Evolutionary conservation across 352 stramenopile genomes (phyloP).

Genomic region (Globisporangium paddicum): DNA sequence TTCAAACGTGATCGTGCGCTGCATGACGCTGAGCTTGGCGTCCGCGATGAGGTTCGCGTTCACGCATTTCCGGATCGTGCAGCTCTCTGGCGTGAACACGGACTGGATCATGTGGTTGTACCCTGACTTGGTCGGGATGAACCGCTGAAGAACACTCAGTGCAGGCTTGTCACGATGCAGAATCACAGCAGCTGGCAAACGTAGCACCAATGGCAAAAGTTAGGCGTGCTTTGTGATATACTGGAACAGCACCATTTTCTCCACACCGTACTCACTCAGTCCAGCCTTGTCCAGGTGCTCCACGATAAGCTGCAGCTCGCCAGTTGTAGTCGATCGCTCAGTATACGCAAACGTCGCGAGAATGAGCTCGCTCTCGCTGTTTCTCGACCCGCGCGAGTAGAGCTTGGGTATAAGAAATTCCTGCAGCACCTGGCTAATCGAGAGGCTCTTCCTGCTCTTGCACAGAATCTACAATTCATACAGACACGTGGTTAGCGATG

Average conservation of each 20-base stretch:
- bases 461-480: slow-evolving; percentile 36
- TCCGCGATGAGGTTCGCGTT: slow-evolving; percentile 48
- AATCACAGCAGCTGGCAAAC: slow-evolving; percentile 19
- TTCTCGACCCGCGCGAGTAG: slow-evolving; percentile 4
- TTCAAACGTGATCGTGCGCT: slow-evolving; percentile 67
- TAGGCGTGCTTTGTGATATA: too few relatives aligned
- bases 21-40: slow-evolving; percentile 20
- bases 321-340: slow-evolving; percentile 30
- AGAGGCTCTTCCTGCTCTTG: slow-evolving; percentile 61
- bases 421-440: slow-evolving; percentile 37
- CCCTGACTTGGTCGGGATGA: slow-evolving; percentile 58
- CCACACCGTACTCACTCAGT: slow-evolving; percentile 36
- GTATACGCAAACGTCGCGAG: slow-evolving; percentile 54
- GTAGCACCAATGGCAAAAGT: background rate
- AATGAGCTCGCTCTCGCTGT: slow-evolving; percentile 27
- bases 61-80: slow-evolving; percentile 56
- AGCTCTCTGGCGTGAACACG: slow-evolving; percentile 59
- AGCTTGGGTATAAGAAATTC: slow-evolving; percentile 36
- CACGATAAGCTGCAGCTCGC: slow-evolving; percentile 42
- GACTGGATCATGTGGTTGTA: slow-evolving; percentile 69
- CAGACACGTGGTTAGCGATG: background rate
- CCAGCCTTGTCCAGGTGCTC: slow-evolving; percentile 45
- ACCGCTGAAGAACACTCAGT: slow-evolving; percentile 59
- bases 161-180: slow-evolving; percentile 45
- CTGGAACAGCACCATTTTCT: too few relatives aligned